Base-by-base conservation (phyloP, 768 basidiomycete genomes). In the Boletus speciosus region DNA sequence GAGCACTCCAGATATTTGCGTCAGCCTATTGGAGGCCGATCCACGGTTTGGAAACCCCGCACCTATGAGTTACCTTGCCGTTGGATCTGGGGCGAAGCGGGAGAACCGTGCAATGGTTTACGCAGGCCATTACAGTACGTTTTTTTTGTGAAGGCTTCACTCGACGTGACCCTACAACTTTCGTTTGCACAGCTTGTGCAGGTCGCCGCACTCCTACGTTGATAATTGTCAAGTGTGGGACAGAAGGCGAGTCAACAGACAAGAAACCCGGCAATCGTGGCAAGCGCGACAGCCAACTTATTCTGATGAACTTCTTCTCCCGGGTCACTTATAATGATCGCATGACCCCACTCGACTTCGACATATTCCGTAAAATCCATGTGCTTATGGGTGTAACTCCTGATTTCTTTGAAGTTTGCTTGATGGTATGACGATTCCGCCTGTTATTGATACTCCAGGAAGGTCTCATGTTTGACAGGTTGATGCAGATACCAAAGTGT, bases 251-350 rank as follows among this genome's bases (percentile, higher is more conserved):
- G 68, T 87, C 76, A 11, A 76, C 79, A 6, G 94, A 96, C 61
- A 90, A 88, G 75, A 99, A 98, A 67, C 93, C 96, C 1, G 97
- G 97, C 25, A 99, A 99, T 74, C 83, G 97, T 61, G 97, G 97
- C 63, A 99, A 99, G 72, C 89, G 97, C 40, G 97, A 99, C 75
- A 93, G 92, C 71, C 97, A 99, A 69, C 86, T 99, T 60, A 91
- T 99, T 66, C 81, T 99, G 64, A 99, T 99, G 97, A 97, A 98
- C 75, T 99, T 99, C 72, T 98, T 98, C 77, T 96, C 93, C 46
- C 86, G 92, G 43, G 97, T 99, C 63, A 99, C 97, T 16, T 99
- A 98, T 74, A 98, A 99, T 71, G 97, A 99, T 69, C 90, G 96
- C 55, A 98, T 99, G 95, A 82, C 83, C 27, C 97, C 97, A 7